These are phyloP conservation scores for Usnea hakonensis DNA, from an alignment of 495 filamentous ascomycete species.

Conservation along the genomic window DNA sequence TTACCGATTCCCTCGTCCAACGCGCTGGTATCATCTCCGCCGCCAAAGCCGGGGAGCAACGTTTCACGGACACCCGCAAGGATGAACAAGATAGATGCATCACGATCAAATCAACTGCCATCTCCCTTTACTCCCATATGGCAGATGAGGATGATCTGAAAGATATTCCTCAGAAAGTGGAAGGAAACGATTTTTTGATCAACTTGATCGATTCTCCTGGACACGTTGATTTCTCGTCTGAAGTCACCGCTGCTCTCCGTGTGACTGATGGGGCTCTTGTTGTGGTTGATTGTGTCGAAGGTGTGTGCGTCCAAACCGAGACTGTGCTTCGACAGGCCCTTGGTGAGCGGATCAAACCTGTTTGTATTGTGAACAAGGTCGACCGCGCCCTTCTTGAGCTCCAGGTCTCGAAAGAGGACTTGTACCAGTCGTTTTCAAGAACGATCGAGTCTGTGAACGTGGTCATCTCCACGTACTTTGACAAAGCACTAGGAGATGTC, in stretches of 20 bases:
- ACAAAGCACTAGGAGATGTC: constrained; percentile 93
- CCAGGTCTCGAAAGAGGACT: constrained; percentile 95
- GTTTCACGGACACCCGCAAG: constrained; percentile 92
- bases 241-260: constrained; percentile 98
- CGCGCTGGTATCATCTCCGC: constrained; percentile 99
- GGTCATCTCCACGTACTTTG: constrained; percentile 96
- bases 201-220: constrained; percentile 99
- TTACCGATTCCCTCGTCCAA: constrained; percentile 97
- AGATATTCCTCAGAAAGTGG: constrained; percentile 83
- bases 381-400: constrained; percentile 98
- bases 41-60: constrained; percentile 89
- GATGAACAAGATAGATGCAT: constrained; percentile 99
- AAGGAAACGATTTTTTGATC: constrained; percentile 96
- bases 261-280: constrained; percentile 99
- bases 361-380: constrained; percentile 99
- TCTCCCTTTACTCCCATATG: constrained; percentile 90
- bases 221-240: constrained; percentile 99
- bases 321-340: constrained; percentile 98
- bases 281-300: constrained; percentile 98
- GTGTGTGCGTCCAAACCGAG: constrained; percentile 99
- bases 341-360: constrained; percentile 99
- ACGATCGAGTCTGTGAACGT: constrained; percentile 99
- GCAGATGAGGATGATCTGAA: constrained; percentile 80
- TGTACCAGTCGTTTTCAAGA: constrained; percentile 99
- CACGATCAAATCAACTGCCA: constrained; percentile 99